These are phyloP conservation scores for Xylariaceae sp. DNA, from an alignment of 2,329 filamentous ascomycete species.

Conservation along the genomic window DNA sequence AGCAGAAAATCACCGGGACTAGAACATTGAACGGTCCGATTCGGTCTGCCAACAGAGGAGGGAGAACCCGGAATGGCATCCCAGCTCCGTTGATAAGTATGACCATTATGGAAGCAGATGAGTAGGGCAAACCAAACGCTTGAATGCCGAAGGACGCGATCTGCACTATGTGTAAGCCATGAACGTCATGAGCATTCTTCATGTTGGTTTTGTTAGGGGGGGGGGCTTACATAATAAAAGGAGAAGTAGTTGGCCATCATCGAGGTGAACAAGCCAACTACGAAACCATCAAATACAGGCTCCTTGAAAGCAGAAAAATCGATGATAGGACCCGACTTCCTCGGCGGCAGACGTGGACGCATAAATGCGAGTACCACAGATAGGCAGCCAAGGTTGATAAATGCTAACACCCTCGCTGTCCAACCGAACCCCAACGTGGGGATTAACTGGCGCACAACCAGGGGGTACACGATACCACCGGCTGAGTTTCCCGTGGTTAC, in stretches of 20 bases:
- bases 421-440: slow-evolving; percentile 37
- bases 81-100: slow-evolving; percentile 46
- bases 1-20: slow-evolving; percentile 31
- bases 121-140: slow-evolving; percentile 39
- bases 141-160: slow-evolving; percentile 41
- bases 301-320: slow-evolving; percentile 38
- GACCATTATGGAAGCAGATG: slow-evolving; percentile 39
- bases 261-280: slow-evolving; percentile 41
- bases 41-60: slow-evolving; percentile 41
- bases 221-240: slow-evolving; percentile 44
- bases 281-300: slow-evolving; percentile 39
- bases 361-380: slow-evolving; percentile 61
- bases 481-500: slow-evolving; percentile 60
- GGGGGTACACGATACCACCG: slow-evolving; percentile 58
- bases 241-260: slow-evolving; percentile 48
- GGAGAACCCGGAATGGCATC: slow-evolving; percentile 41
- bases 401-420: slow-evolving; percentile 38
- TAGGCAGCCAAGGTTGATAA: slow-evolving; percentile 78
- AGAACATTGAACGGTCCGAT: slow-evolving; percentile 43
- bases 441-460: slow-evolving; percentile 36
- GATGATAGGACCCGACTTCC: slow-evolving; percentile 36
- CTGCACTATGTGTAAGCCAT: slow-evolving; percentile 20
- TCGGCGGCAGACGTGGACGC: slow-evolving; percentile 37
- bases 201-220: not conserved
- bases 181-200: not conserved